Conservation (phyloP, 139 green algal species). For the Trebouxia sp. region DNA sequence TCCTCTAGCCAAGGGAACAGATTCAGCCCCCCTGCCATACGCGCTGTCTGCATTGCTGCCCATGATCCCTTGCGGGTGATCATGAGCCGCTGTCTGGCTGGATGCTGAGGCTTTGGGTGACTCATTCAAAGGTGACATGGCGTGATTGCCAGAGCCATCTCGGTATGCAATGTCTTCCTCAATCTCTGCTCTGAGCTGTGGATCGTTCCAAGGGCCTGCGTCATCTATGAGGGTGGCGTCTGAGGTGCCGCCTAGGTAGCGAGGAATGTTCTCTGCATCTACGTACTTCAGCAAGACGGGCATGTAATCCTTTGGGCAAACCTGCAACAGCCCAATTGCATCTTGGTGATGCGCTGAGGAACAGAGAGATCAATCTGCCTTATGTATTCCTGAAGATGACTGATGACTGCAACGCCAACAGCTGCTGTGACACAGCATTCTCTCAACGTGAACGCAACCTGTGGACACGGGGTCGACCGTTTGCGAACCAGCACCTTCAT, state of each 20-base stretch:
- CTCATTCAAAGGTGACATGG: neutral
- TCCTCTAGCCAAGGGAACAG: neutral
- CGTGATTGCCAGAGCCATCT: neutral
- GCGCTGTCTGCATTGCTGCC: no score
- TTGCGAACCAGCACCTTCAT: no score
- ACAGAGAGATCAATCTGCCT: no score
- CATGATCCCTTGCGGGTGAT: neutral
- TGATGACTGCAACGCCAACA: constrained; percentile 10
- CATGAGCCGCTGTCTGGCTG: no score
- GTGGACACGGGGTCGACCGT: no score
- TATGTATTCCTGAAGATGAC: no score
- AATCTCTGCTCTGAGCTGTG: constrained; percentile 48
- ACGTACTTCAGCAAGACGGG: constrained; percentile 73
- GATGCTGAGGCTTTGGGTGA: neutral
- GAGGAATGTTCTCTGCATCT: constrained; percentile 73
- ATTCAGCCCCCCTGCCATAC: neutral
- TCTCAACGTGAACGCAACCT: no score
- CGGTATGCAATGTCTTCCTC: constrained; percentile 24
- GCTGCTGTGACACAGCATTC: no score
- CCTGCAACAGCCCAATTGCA: constrained; percentile 44
- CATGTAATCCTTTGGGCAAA: constrained; percentile 72
- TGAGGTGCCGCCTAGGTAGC: constrained; percentile 74
- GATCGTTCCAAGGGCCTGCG: constrained; percentile 79
- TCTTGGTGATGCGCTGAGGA: neutral
- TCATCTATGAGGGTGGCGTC: constrained; percentile 78